Evolutionary conservation across 2,329 filamentous ascomycete genomes (phyloP).

Genomic region (Rachicladosporium sp.): DNA sequence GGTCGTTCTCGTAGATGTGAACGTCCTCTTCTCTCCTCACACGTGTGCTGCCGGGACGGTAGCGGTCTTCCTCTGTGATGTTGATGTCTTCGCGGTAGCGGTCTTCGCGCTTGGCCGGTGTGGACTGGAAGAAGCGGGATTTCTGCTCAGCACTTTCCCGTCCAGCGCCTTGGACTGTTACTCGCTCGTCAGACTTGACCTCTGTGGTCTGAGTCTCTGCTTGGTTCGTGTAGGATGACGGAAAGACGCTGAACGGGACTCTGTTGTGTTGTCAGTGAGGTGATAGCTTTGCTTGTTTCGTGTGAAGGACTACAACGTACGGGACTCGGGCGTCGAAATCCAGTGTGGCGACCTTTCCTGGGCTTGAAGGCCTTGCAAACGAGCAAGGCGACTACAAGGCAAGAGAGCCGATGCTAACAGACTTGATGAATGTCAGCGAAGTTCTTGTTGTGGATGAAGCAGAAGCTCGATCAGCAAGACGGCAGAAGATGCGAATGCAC

Average conservation of each 20-base stretch:
- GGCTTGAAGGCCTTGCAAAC: conserved; percentile 56
- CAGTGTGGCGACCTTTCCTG: conserved; percentile 78
- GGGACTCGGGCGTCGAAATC: conserved; percentile 99
- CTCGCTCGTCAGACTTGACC: conserved; percentile 80
- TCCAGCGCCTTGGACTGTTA: conserved; percentile 76
- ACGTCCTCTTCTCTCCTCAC: conserved; percentile 28
- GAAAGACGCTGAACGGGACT: conserved; percentile 99
- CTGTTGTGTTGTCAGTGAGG: conserved; percentile 9
- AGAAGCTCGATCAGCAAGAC: no score
- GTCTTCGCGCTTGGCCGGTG: conserved; percentile 53
- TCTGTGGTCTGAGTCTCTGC: conserved; percentile 49
- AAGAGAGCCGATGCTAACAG: conserved; percentile 5
- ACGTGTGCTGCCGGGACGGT: conserved; percentile 55
- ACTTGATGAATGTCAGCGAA: no score
- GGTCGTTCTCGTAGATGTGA: conserved; percentile 23
- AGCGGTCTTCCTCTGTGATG: conserved; percentile 64
- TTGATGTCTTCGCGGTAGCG: conserved; percentile 69
- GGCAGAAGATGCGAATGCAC: no score
- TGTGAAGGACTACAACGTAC: conserved; percentile 18
- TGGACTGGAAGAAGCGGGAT: conserved; percentile 41
- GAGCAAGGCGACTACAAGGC: conserved; percentile 12
- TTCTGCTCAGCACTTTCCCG: conserved; percentile 88
- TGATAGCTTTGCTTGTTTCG: neutral
- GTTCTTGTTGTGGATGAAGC: no score
- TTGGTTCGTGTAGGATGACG: conserved; percentile 83